Conservation (phyloP, 192 early-diverging fungal genomes). For the Backusella australiensis region DNA sequence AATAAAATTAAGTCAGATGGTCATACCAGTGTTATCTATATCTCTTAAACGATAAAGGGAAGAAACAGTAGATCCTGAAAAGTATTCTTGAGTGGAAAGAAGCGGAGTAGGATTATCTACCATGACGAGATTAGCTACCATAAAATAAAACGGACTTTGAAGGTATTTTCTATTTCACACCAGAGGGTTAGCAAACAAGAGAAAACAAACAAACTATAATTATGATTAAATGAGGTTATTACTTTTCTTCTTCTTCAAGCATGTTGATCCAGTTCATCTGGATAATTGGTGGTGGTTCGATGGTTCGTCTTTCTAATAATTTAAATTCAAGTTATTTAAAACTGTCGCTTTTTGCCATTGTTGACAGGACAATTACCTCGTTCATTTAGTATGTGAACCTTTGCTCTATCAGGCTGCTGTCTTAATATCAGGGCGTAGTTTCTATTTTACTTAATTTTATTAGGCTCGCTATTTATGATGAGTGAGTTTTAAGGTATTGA, state of each 20-base stretch:
- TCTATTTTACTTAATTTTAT: background rate
- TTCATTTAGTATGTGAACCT: slow-evolving; percentile 22
- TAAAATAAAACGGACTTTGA: slow-evolving; percentile 35
- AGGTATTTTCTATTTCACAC: slow-evolving; percentile 23
- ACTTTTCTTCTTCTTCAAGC: slow-evolving; percentile 16
- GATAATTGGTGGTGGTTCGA: slow-evolving; percentile 33
- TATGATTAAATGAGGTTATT: background rate
- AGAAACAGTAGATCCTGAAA: slow-evolving; percentile 56
- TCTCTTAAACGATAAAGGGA: slow-evolving; percentile 87
- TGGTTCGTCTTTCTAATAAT: slow-evolving; percentile 26
- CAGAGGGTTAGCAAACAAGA: background rate
- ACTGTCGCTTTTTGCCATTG: background rate
- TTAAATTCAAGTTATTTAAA: background rate
- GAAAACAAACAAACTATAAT: background rate
- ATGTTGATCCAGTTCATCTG: slow-evolving; percentile 20
- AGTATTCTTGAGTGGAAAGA: slow-evolving; percentile 23
- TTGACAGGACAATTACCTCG: slow-evolving; percentile 18
- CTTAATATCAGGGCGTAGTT: slow-evolving; percentile 17
- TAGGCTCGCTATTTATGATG: background rate
- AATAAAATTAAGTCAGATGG: background rate
- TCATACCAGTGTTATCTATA: slow-evolving; percentile 61
- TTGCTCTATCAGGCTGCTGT: slow-evolving; percentile 30
- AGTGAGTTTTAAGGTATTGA: background rate
- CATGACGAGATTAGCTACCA: slow-evolving; percentile 23
- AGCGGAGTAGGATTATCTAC: background rate